Conservation (phyloP, 2,329 filamentous ascomycete genomes). For the Phyllosticta citriasiana region DNA sequence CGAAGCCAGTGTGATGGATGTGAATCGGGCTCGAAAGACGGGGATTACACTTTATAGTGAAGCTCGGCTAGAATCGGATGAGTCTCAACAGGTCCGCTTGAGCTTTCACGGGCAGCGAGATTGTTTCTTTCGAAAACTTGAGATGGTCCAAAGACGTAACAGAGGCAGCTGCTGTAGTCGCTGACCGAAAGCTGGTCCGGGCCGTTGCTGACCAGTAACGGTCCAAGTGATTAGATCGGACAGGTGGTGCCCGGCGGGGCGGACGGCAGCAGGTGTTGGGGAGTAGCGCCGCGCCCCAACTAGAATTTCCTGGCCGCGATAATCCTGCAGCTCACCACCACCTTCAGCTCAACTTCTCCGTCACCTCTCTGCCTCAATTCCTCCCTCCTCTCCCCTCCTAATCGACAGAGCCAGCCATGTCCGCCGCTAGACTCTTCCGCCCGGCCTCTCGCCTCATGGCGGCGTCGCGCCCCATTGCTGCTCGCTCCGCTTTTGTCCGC, state of each 20-base stretch:
- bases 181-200: background rate
- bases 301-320: constrained; percentile 8
- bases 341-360: background rate
- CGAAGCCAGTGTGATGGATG: background rate
- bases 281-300: background rate
- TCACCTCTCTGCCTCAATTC: background rate
- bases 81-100: background rate
- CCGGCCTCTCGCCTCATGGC: constrained; percentile 54
- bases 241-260: background rate
- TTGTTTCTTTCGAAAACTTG: background rate
- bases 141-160: background rate
- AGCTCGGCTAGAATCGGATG: background rate
- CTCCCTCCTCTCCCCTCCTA: background rate
- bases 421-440: constrained; percentile 52
- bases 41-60: background rate
- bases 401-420: constrained; percentile 33
- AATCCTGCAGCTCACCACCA: constrained; percentile 4
- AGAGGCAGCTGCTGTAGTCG: background rate
- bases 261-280: background rate
- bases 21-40: background rate
- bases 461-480: constrained; percentile 41
- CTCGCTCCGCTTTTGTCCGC: constrained; percentile 42
- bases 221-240: background rate
- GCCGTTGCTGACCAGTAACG: background rate
- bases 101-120: background rate